These are phyloP conservation scores for Elsinoe ampelina DNA, from an alignment of 2,329 filamentous ascomycete species.

Conservation along the genomic window DNA sequence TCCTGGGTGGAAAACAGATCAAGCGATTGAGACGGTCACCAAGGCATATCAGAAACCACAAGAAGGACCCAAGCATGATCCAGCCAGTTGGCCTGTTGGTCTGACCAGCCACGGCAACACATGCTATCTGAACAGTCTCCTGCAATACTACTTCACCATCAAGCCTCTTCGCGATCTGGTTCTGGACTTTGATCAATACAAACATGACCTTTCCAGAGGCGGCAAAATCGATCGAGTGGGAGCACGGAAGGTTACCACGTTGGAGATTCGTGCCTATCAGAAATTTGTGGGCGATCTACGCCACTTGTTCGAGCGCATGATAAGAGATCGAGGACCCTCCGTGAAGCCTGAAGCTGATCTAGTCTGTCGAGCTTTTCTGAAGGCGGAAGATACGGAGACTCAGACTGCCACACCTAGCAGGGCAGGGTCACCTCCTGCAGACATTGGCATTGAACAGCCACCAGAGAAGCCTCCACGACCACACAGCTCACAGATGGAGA, in stretches of 20 bases:
- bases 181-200: slow-evolving; percentile 61
- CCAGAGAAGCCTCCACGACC: slow-evolving; percentile 4
- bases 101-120: slow-evolving; percentile 94
- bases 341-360: slow-evolving; percentile 29
- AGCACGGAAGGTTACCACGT: slow-evolving; percentile 49
- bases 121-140: slow-evolving; percentile 91
- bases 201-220: slow-evolving; percentile 56
- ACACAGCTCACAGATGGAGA: not conserved
- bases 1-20: slow-evolving; percentile 26
- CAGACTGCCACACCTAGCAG: slow-evolving; percentile 5
- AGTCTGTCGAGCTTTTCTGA: slow-evolving; percentile 28
- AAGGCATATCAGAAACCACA: slow-evolving; percentile 19
- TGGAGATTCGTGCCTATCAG: slow-evolving; percentile 28
- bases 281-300: slow-evolving; percentile 27
- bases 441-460: slow-evolving; percentile 10
- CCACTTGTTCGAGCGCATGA: slow-evolving; percentile 30
- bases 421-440: slow-evolving; percentile 7
- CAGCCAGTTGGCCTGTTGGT: slow-evolving; percentile 60
- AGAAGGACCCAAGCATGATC: slow-evolving; percentile 15
- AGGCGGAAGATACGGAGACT: slow-evolving; percentile 13
- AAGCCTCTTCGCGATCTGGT: slow-evolving; percentile 72
- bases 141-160: slow-evolving; percentile 92
- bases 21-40: slow-evolving; percentile 25
- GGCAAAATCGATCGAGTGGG: slow-evolving; percentile 64
- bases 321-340: slow-evolving; percentile 21